A percentile compares a stretch with the other conserved stretches of the same genome.
Evolutionary conservation across 441 rosid species (phyloP).

Genomic region (Bocquillonia castaneifolia): DNA sequence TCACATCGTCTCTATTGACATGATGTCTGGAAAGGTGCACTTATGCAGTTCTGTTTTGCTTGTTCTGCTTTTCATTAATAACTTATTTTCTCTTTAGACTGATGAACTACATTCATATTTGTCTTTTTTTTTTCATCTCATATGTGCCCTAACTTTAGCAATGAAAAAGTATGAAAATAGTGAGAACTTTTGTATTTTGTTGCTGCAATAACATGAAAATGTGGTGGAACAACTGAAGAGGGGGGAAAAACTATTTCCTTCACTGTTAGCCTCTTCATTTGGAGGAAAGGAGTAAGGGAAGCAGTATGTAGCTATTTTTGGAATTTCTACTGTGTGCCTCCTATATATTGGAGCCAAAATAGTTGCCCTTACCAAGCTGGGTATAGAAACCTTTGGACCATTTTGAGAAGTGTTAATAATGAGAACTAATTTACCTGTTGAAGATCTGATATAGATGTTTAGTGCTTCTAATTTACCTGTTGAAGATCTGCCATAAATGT

Average conservation of each 20-base stretch:
- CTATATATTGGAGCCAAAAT: background rate
- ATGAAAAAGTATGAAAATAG: background rate
- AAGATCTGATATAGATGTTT: background rate
- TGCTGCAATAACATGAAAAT: background rate
- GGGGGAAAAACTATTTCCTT: background rate
- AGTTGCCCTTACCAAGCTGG: background rate
- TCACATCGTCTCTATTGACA: slow-evolving; percentile 89
- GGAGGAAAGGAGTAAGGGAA: background rate
- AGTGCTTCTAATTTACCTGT: too few relatives aligned
- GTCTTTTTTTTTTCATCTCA: background rate
- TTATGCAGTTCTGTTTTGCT: slow-evolving; percentile 7
- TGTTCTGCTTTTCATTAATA: slow-evolving; percentile 7
- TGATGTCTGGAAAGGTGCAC: slow-evolving; percentile 97
- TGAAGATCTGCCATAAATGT: slow-evolving; percentile 2
- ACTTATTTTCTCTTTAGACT: slow-evolving; percentile 7
- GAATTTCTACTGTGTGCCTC: background rate
- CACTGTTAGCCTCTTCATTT: background rate
- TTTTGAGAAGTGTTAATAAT: background rate
- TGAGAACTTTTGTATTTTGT: background rate
- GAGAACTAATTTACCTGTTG: background rate
- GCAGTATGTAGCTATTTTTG: background rate
- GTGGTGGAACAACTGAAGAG: background rate
- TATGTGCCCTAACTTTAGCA: background rate
- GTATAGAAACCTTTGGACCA: background rate
- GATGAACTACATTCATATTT: background rate